These are phyloP conservation scores for Suillus discolor DNA, from an alignment of 768 basidiomycete species.

Conservation along the genomic window DNA sequence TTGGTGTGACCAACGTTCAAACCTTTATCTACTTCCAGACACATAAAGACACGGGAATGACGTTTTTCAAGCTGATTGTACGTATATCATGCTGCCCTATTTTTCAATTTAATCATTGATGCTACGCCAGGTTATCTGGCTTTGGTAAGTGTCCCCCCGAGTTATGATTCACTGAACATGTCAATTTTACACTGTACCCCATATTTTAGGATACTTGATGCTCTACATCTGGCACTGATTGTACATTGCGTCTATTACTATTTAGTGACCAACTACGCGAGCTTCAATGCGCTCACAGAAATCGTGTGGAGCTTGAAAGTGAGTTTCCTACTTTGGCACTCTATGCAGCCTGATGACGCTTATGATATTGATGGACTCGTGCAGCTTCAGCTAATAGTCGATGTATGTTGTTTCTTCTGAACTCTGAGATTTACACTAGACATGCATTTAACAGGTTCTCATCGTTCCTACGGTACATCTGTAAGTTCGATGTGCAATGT, in stretches of 20 bases:
- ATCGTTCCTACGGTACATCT: not conserved
- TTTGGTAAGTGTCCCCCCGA: not conserved
- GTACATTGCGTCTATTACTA: not conserved
- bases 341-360: not conserved
- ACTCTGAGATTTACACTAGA: not conserved
- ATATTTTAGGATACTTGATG: not conserved
- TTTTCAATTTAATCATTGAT: not conserved
- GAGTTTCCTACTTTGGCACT: not conserved
- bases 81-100: not conserved
- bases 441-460: not conserved
- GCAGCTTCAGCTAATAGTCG: not conserved
- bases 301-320: conserved; percentile 2
- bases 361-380: not conserved
- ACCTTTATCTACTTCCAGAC: not conserved
- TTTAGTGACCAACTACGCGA: not conserved
- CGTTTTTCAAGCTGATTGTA: not conserved
- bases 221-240: not conserved
- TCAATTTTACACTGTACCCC: not conserved
- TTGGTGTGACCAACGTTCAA: not conserved
- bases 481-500: not conserved
- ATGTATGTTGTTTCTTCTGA: not conserved
- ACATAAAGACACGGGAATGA: not conserved
- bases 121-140: not conserved
- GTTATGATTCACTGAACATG: not conserved
- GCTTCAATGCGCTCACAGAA: not conserved